These are phyloP conservation scores for Boletus pseudo-olivaceus DNA, from an alignment of 768 basidiomycete species.

Conservation along the genomic window DNA sequence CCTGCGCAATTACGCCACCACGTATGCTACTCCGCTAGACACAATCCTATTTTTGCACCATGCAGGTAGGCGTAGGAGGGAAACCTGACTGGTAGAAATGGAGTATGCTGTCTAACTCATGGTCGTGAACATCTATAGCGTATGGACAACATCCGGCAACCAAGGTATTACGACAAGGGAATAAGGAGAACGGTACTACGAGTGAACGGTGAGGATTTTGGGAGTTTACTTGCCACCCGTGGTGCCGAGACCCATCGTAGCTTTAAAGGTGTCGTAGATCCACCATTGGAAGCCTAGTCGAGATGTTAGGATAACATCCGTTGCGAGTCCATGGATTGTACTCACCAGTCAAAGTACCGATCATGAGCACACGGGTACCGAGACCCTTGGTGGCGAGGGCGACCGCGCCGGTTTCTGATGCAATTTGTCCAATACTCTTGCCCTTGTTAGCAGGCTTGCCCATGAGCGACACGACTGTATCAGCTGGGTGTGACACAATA, in stretches of 20 bases:
- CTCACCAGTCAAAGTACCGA: constrained; percentile 52
- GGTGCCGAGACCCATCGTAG: constrained; percentile 78
- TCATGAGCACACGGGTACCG: constrained; percentile 83
- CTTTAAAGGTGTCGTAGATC: constrained; percentile 88
- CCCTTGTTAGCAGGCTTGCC: constrained; percentile 86
- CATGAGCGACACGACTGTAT: constrained; percentile 88
- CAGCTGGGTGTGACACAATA: constrained; percentile 93
- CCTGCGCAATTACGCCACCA: background rate
- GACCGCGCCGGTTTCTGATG: constrained; percentile 61
- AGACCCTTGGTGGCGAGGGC: constrained; percentile 80
- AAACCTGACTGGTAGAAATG: background rate
- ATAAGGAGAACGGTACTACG: background rate
- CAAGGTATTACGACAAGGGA: constrained; percentile 3
- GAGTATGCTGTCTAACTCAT: background rate
- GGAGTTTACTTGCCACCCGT: constrained; percentile 76
- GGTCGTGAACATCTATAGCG: constrained; percentile 4
- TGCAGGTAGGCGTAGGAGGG: background rate
- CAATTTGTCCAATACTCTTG: constrained; percentile 68
- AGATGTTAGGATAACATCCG: background rate
- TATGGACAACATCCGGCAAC: background rate
- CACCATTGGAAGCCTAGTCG: constrained; percentile 82
- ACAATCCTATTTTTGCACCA: background rate
- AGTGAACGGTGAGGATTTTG: background rate
- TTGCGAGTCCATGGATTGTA: background rate
- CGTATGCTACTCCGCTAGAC: too few relatives aligned